These are phyloP conservation scores for Heliosperma pusillum DNA, from an alignment of 148 eudicot genomes.

Conservation along the genomic window DNA sequence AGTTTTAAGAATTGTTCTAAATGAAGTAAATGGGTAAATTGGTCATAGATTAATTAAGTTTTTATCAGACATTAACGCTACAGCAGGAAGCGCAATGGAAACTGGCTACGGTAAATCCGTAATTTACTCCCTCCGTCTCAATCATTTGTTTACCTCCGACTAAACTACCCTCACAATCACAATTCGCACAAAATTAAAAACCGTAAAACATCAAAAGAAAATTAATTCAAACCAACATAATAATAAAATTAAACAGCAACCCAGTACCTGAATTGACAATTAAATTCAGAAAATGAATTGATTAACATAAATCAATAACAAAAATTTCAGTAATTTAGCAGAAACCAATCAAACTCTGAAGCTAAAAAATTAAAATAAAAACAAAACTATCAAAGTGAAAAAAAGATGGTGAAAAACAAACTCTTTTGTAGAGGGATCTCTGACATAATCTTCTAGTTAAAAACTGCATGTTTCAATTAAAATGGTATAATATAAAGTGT, in stretches of 20 bases:
- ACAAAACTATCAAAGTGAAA: neutral
- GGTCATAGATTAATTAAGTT: neutral
- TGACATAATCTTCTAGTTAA: constrained; percentile 33
- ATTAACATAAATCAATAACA: constrained; percentile 5
- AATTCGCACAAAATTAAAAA: no score
- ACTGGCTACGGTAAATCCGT: no score
- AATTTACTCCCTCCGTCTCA: no score
- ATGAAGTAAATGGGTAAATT: neutral
- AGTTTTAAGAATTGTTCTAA: neutral
- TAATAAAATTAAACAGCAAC: constrained; percentile 1
- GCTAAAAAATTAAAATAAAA: neutral
- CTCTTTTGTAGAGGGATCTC: constrained; percentile 27
- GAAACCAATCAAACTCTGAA: neutral
- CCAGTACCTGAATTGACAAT: neutral
- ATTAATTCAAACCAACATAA: neutral
- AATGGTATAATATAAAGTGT: neutral
- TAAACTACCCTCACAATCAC: no score
- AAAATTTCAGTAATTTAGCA: neutral
- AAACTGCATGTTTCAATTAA: constrained; percentile 35
- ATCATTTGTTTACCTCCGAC: no score
- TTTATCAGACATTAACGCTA: neutral
- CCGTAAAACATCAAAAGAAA: no score
- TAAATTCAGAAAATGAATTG: neutral
- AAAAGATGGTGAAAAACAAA: constrained; percentile 25
- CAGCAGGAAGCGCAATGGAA: neutral